Base-by-base conservation (phyloP, 2,329 filamentous ascomycete genomes). In the Tolypocladium ophioglossoides region DNA sequence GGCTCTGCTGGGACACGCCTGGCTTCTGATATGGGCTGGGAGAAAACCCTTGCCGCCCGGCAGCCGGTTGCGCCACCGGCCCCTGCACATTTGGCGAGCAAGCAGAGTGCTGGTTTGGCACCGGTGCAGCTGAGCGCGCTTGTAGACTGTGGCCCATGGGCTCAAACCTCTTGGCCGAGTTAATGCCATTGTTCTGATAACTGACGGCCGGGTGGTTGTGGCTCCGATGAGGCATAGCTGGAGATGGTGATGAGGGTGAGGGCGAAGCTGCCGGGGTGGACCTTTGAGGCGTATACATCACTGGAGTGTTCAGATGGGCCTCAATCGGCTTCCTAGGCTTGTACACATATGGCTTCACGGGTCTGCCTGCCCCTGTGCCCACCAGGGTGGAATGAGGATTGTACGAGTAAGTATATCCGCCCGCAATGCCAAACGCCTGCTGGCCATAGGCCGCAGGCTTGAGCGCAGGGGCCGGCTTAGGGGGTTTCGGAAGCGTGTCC, bases 401-500 rank as follows among this genome's bases (percentile, higher is more conserved):
- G 32, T 52, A 52, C 6, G 60, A 48, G 37, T 53, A 56, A 5
- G 54, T 32, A 35, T 54, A 49, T 16, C 66, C 63, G 34, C 58
- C 57, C 35, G 53, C 49, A 30, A 53, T 27, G 12, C 54, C 50
- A 18, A 16, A n/a, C 12, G 52, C 54, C 41, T 50, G 53, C 16
- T 52, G 55, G 14, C 46, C 30, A n/a, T 59, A 57, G 18, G 58
- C 60, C 32, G 56, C 52, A 27, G 58, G 62, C 54, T 59, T 59
- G 18, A 64, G 57, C 12, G 53, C 53, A 27, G 65, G 71, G 49
- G 61, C 64, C 27, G 71, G 68, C 57, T 72, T 75, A 4, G 68
- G 62, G 5, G 77, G 74, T 59, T 81, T 82, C 52, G 75, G 82
- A 52, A 90, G 74, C 2, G 85, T 84, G 48, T 89, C 85, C 65